Conservation (phyloP, 129 eudicot species). For the Dittrichia graveolens region DNA sequence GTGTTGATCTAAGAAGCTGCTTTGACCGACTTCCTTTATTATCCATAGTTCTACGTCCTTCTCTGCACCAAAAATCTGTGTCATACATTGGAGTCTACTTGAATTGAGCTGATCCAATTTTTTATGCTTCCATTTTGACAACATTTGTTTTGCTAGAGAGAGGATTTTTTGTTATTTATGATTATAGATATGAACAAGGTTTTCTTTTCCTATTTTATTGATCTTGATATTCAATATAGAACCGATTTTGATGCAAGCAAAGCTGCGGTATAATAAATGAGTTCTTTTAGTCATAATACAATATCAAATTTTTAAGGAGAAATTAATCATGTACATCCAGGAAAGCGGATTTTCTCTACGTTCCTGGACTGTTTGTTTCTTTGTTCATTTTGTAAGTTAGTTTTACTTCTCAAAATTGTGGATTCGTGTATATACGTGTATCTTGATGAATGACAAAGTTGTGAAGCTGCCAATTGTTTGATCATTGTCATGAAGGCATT, state of each 20-base stretch:
- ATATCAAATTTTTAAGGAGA: background rate
- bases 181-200: background rate
- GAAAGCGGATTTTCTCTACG: background rate
- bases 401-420: background rate
- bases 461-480: background rate
- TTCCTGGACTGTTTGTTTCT: background rate
- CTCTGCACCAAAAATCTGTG: background rate
- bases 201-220: background rate
- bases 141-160: background rate
- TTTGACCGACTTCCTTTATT: background rate
- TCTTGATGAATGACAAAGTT: background rate
- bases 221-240: conserved; percentile 3
- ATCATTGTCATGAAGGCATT: background rate
- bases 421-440: background rate
- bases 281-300: background rate
- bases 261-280: background rate
- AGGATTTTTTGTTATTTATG: background rate
- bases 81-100: background rate
- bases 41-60: conserved; percentile 2
- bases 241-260: background rate
- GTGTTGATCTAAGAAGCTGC: conserved; percentile 6
- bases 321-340: background rate
- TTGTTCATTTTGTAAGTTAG: background rate
- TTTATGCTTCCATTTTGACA: conserved; percentile 18
- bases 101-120: background rate